Base-by-base conservation (phyloP, 202 grass and related monocot species). In the Tripidium arundinaceum region DNA sequence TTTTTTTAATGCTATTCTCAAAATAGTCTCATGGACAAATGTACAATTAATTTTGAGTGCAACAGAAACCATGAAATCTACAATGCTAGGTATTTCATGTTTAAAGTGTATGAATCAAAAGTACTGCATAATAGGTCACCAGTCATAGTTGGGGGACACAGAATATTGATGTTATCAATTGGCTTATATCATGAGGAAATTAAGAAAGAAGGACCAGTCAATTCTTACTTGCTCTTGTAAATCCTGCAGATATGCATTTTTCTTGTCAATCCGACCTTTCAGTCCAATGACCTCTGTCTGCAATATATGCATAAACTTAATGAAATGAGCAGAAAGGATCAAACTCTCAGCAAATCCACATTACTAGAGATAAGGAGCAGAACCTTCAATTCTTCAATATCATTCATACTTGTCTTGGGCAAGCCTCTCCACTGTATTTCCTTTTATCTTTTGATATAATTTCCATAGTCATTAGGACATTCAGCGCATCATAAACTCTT, bases 361-460 rank as follows among this genome's bases (percentile, higher is more conserved):
- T 43, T 38, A 74, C 45, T 55, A 79, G 68, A 46, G 25, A 42
- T 24, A 61, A 80, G 75, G 24, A 70, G 24, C 15, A 37, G 72
- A 84, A 99, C 97, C 97, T 95, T 90, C 68, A 96, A 79, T 87
- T 96, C 97, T 77, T 99, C 97, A 66, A 99, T 84, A 83, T 99
- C 90, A 85, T 85, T 93, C 84, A 91, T 71, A 86, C 89, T 99
- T 25, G 90, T 99, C 49, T 85, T 83, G 73, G 97, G 97, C 83
- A 99, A 93, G 37, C 97, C 97, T 75, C 88, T 99, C 97, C 97
- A 99, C 22, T 99, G 97, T 83, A 99, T 99, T 81, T 96, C 92
- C 68, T 99, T 99, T 99, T 99, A 85, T 99, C 97, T 86, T 99
- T 99, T 41, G 92, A 99, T 81, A 99, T 96, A 89, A 99, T 99